phyloP scores from a whole-genome alignment of 352 stramenopile genomes.

The Peronospora farinosa region DNA sequence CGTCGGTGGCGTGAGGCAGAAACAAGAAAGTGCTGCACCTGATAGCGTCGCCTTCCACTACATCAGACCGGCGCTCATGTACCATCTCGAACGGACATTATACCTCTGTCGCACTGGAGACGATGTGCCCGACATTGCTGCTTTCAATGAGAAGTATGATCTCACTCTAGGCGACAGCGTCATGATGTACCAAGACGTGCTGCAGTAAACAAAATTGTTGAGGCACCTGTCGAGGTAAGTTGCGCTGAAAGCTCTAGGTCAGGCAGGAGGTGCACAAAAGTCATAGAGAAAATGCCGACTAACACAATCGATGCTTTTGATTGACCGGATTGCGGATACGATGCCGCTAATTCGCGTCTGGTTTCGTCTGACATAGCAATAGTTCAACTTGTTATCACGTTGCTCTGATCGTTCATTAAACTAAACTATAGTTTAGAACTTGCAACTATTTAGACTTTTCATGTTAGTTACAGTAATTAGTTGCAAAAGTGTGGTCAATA shows the following conservation, averaged over 20 bases:
- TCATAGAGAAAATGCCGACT: too few species aligned
- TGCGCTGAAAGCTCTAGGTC: neutral
- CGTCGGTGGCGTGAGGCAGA: slow-evolving; percentile 55
- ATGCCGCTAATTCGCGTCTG: too few species aligned
- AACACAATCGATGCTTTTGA: too few species aligned
- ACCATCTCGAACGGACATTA: slow-evolving; percentile 64
- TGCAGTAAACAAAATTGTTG: slow-evolving; percentile 3
- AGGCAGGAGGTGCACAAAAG: too few species aligned
- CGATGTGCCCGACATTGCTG: slow-evolving; percentile 35
- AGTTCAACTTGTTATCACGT: too few species aligned
- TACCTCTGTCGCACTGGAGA: slow-evolving; percentile 60
- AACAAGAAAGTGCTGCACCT: slow-evolving; percentile 43
- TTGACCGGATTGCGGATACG: too few species aligned
- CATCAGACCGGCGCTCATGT: slow-evolving; percentile 62
- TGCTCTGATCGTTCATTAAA: too few species aligned
- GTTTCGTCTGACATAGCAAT: too few species aligned
- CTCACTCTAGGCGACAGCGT: slow-evolving; percentile 42
- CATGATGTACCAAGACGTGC: slow-evolving; percentile 40
- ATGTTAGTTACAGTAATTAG: too few species aligned
- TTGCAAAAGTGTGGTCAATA: too few species aligned
- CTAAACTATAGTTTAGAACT: too few species aligned
- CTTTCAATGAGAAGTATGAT: slow-evolving; percentile 52
- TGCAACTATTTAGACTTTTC: too few species aligned
- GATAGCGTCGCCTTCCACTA: slow-evolving; percentile 80
- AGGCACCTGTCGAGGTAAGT: neutral